Percentiles rank a stretch among this genome's conserved stretches.
phyloP scores from a whole-genome alignment of 2,329 filamentous ascomycete genomes.

The Cladosporium austrohemisphaericum region DNA sequence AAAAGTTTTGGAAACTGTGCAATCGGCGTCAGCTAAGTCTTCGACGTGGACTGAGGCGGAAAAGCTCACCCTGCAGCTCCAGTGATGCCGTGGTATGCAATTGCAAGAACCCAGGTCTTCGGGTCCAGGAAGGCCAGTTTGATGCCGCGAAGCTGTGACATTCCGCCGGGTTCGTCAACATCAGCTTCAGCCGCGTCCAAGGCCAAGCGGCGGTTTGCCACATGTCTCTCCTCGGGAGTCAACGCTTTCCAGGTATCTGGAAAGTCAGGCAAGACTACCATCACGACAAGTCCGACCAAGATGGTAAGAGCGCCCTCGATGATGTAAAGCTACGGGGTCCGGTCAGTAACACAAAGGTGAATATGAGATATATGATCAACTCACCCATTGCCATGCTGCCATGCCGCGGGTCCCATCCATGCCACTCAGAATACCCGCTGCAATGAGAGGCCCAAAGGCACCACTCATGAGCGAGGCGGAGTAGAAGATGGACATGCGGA shows the following conservation, averaged over 20 bases:
- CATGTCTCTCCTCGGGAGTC: constrained; percentile 48
- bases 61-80: constrained; percentile 45
- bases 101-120: constrained; percentile 48
- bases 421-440: constrained; percentile 60
- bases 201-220: constrained; percentile 49
- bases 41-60: not conserved
- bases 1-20: constrained; percentile 32
- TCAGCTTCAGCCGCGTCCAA: constrained; percentile 51
- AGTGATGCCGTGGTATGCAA: constrained; percentile 46
- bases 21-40: no score
- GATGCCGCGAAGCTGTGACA: constrained; percentile 48
- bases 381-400: constrained; percentile 50
- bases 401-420: constrained; percentile 58
- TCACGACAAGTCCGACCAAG: constrained; percentile 50
- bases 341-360: constrained; percentile 31
- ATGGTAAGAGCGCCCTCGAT: constrained; percentile 57
- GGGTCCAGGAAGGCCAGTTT: constrained; percentile 51
- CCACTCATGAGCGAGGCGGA: constrained; percentile 49
- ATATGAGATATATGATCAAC: constrained; percentile 35
- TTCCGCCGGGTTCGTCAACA: constrained; percentile 46
- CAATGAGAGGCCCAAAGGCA: constrained; percentile 53
- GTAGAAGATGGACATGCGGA: constrained; percentile 52
- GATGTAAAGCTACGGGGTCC: constrained; percentile 29
- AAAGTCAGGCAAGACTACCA: constrained; percentile 52
- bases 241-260: constrained; percentile 53